Conservation (phyloP, 148 eudicot genomes). For the Silene uniflora region DNA sequence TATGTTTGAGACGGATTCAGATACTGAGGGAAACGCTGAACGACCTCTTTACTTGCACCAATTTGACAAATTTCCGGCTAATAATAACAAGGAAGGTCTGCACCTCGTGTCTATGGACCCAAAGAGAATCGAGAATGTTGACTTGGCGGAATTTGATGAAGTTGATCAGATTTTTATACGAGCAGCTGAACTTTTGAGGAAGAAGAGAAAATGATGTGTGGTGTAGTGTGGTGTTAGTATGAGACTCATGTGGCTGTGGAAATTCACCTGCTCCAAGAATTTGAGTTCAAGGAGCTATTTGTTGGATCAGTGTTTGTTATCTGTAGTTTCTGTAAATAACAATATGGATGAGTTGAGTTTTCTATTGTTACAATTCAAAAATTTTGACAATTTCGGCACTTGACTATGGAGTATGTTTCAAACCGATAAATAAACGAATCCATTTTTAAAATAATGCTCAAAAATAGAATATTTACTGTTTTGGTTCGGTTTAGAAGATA, state of each 20-base stretch:
- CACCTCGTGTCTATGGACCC: conserved; percentile 50
- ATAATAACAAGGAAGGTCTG: conserved; percentile 45
- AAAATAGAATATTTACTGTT: too few relatives aligned
- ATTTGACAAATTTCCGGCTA: conserved; percentile 74
- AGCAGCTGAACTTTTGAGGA: conserved; percentile 82
- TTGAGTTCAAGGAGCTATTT: neutral
- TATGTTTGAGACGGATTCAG: conserved; percentile 84
- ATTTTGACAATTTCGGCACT: too few relatives aligned
- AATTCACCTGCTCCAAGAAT: neutral
- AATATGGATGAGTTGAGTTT: too few relatives aligned
- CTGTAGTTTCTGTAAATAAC: neutral
- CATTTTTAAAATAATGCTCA: too few relatives aligned
- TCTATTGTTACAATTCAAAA: too few relatives aligned
- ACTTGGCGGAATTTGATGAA: conserved; percentile 62
- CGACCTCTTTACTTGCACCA: conserved; percentile 57
- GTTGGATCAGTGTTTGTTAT: neutral
- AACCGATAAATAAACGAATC: too few relatives aligned
- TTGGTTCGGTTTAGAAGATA: too few relatives aligned
- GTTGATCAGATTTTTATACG: conserved; percentile 68
- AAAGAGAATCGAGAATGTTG: conserved; percentile 35
- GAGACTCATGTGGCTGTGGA: neutral
- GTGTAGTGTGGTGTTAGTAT: neutral
- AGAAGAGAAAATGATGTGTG: conserved; percentile 43
- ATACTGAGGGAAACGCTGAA: conserved; percentile 39
- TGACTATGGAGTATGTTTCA: too few relatives aligned